A percentile compares a stretch with the other conserved stretches of the same genome.
Evolutionary conservation across 2,329 filamentous ascomycete genomes (phyloP).

Genomic region (Cylindrodendrum hubeiense): DNA sequence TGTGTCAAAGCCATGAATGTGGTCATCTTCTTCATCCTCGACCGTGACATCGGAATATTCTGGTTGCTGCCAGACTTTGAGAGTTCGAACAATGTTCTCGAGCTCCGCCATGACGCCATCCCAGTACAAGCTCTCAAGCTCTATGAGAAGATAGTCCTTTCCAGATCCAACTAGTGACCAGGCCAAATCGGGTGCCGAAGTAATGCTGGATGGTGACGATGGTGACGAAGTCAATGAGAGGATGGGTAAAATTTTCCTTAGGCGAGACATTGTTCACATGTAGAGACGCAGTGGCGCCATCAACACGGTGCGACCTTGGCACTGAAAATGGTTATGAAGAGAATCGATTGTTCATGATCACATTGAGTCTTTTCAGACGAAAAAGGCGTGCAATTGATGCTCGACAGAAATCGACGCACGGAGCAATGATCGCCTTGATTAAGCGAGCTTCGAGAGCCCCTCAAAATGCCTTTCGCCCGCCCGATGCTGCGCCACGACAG

Average conservation of each 20-base stretch:
- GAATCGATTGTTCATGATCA: background rate
- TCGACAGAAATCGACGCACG: background rate
- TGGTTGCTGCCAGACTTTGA: conserved; percentile 35
- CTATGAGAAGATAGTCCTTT: conserved; percentile 29
- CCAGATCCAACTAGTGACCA: conserved; percentile 28
- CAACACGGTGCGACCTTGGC: no score
- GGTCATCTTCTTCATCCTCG: conserved; percentile 28
- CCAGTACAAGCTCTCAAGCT: conserved; percentile 38
- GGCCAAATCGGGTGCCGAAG: conserved; percentile 31
- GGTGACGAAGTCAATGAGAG: no score
- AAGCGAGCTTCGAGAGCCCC: conserved; percentile 14
- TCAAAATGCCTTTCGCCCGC: conserved; percentile 22
- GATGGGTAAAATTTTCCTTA: no score
- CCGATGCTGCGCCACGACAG: conserved; percentile 32
- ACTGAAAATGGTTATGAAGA: no score
- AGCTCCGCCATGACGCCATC: conserved; percentile 37
- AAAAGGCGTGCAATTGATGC: background rate
- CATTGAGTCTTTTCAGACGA: background rate
- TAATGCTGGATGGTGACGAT: conserved; percentile 25
- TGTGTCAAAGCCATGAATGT: conserved; percentile 37
- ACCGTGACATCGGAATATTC: conserved; percentile 25
- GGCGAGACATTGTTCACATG: no score
- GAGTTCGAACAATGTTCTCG: conserved; percentile 38
- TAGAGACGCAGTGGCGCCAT: no score
- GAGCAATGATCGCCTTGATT: conserved; percentile 8